Conservation (phyloP, 441 rosid genomes). For the Erodium trifolium region DNA sequence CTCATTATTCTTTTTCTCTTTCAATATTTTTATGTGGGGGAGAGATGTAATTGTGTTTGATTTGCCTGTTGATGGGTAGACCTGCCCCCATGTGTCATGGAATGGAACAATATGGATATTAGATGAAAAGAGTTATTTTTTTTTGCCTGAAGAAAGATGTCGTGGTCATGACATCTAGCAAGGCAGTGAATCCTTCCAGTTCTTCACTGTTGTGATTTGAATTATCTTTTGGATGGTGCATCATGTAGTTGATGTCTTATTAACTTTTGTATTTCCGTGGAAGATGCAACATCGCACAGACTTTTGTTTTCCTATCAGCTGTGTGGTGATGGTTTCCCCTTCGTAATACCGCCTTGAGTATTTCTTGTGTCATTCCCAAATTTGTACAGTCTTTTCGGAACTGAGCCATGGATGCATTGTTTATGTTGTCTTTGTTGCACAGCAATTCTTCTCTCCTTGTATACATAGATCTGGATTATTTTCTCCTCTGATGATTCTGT, state of each 20-base stretch:
- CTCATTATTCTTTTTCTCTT: no score
- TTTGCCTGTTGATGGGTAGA: neutral
- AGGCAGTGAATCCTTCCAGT: neutral
- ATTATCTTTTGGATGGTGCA: neutral
- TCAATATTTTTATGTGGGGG: no score
- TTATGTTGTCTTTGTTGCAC: neutral
- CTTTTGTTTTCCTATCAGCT: neutral
- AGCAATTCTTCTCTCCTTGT: constrained; percentile 1
- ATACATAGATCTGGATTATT: neutral
- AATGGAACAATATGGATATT: neutral
- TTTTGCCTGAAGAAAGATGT: neutral
- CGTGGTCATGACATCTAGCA: neutral
- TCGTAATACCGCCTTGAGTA: neutral
- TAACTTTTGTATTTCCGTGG: neutral
- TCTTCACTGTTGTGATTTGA: neutral
- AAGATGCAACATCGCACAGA: neutral
- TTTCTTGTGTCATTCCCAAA: neutral
- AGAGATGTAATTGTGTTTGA: no score
- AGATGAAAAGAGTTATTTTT: neutral
- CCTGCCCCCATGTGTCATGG: neutral
- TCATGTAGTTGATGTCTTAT: constrained; percentile 1
- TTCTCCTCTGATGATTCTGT: neutral
- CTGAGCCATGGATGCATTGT: constrained; percentile 1
- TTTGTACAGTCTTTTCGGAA: neutral
- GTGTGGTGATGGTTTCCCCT: neutral